Evolutionary conservation across 2,329 filamentous ascomycete species (phyloP).

Genomic region (Colletotrichum karsti): DNA sequence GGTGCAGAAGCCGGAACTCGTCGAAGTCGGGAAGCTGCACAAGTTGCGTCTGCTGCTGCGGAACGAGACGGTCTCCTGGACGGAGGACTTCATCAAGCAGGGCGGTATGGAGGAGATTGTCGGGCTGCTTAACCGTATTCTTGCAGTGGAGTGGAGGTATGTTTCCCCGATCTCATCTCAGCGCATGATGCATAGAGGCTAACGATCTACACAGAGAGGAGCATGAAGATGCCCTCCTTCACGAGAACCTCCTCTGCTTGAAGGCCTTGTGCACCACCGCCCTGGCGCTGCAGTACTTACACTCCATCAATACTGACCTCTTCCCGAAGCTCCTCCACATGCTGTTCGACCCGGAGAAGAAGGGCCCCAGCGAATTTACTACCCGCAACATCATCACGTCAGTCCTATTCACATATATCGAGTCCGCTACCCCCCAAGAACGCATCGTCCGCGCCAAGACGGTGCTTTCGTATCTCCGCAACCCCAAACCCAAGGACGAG

Average conservation of each 20-base stretch:
- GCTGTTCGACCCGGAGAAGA: slow-evolving; percentile 98
- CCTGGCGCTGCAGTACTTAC: slow-evolving; percentile 82
- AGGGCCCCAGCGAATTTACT: slow-evolving; percentile 95
- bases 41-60: slow-evolving; percentile 89
- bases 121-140: slow-evolving; percentile 85
- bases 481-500: slow-evolving; percentile 79
- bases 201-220: slow-evolving; percentile 76
- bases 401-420: slow-evolving; percentile 87
- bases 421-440: slow-evolving; percentile 68
- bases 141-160: slow-evolving; percentile 95
- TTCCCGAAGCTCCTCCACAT: slow-evolving; percentile 88
- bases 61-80: slow-evolving; percentile 96
- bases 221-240: slow-evolving; percentile 91
- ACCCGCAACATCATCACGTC: slow-evolving; percentile 91
- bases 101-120: slow-evolving; percentile 95
- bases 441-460: slow-evolving; percentile 74
- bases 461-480: slow-evolving; percentile 82
- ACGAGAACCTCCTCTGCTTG: slow-evolving; percentile 90
- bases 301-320: slow-evolving; percentile 79
- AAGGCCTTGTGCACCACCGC: slow-evolving; percentile 95
- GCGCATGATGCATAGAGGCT: slow-evolving; percentile 30
- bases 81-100: slow-evolving; percentile 87
- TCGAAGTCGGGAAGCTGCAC: slow-evolving; percentile 95
- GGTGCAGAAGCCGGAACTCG: slow-evolving; percentile 79
- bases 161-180: slow-evolving; percentile 43